Evolutionary conservation across 306 rosid species (phyloP).

Genomic region (Vigna trinervia): DNA sequence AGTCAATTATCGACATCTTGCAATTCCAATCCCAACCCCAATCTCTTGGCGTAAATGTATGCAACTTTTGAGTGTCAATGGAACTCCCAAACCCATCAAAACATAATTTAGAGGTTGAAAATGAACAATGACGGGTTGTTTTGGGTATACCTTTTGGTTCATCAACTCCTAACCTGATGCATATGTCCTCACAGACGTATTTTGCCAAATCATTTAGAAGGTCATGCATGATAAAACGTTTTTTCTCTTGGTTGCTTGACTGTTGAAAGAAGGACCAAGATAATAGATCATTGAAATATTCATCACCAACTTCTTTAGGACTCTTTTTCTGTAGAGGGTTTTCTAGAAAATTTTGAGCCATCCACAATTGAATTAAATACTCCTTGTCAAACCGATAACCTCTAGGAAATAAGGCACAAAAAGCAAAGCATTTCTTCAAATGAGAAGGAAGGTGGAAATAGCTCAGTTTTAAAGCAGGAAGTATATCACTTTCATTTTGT

Average conservation of each 20-base stretch:
- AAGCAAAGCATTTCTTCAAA: not conserved
- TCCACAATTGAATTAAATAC: not conserved
- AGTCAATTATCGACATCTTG: no score
- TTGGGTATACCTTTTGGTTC: not conserved
- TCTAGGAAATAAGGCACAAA: not conserved
- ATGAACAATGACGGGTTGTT: not conserved
- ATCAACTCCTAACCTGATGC: not conserved
- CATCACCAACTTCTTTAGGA: not conserved
- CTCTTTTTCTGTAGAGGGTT: not conserved
- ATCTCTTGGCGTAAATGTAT: no score
- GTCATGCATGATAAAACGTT: not conserved
- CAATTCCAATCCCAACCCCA: no score
- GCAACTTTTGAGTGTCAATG: no score
- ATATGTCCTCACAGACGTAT: not conserved
- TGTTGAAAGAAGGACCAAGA: not conserved
- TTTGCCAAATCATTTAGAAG: not conserved
- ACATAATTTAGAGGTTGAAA: not conserved
- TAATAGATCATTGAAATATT: not conserved
- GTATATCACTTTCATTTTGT: not conserved
- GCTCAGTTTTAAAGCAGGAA: not conserved
- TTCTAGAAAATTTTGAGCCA: not conserved
- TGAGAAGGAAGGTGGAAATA: not conserved
- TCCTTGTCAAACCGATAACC: not conserved
- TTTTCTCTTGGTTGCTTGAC: fast-evolving
- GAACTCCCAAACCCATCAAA: no score